phyloP scores from a whole-genome alignment of 805 yeast species.

The Starmerella khaoyaiensis region DNA sequence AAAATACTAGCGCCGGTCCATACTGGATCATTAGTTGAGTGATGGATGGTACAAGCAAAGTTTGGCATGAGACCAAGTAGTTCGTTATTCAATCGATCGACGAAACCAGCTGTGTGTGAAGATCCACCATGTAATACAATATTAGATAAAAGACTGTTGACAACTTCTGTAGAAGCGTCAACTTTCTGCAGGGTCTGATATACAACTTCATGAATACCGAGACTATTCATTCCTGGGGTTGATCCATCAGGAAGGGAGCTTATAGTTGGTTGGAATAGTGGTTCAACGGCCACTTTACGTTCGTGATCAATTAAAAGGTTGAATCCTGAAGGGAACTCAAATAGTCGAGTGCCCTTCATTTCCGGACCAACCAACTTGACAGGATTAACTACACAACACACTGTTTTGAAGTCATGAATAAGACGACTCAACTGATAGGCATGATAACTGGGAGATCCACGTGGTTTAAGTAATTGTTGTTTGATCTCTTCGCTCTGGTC shows the following conservation, averaged over 20 bases:
- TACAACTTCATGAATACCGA: conserved; percentile 38
- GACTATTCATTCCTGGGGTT: conserved; percentile 32
- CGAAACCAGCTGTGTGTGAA: conserved; percentile 65
- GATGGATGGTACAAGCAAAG: conserved; percentile 30
- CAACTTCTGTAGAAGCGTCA: conserved; percentile 41
- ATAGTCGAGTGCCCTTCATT: conserved; percentile 38
- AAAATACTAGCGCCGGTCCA: conserved; percentile 91
- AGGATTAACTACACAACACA: conserved; percentile 10
- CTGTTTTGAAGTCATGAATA: conserved; percentile 66
- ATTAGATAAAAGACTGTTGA: conserved; percentile 76
- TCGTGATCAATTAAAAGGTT: conserved; percentile 40
- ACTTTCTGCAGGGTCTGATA: conserved; percentile 35
- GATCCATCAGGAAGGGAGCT: conserved; percentile 34
- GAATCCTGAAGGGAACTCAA: conserved; percentile 48
- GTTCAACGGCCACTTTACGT: conserved; percentile 46
- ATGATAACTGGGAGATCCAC: conserved; percentile 33
- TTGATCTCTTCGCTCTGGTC: conserved; percentile 7
- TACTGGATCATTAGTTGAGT: conserved; percentile 62
- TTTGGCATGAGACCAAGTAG: conserved; percentile 62
- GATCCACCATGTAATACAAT: conserved; percentile 78
- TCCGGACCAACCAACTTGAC: conserved; percentile 18
- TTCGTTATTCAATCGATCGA: conserved; percentile 62
- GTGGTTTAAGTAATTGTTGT: conserved; percentile 5
- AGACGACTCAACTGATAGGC: conserved; percentile 46
- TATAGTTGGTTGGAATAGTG: conserved; percentile 53